Conservation (phyloP, 345 rosid species). For the Bruguiera sexangula region DNA sequence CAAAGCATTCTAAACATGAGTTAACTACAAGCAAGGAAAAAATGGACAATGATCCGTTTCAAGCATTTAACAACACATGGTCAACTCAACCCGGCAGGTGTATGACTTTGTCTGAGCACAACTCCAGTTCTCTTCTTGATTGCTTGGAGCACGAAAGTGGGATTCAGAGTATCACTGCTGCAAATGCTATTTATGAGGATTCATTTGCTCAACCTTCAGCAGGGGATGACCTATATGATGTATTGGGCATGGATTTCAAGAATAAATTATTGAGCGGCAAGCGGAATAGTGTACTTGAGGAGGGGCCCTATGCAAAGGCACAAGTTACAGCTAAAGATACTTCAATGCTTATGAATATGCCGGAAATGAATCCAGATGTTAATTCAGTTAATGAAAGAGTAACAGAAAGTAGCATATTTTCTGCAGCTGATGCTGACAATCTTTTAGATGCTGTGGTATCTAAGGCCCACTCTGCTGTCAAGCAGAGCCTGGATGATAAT, state of each 20-base stretch:
- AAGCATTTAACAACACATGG: slow-evolving; percentile 24
- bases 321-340: slow-evolving; percentile 37
- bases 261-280: slow-evolving; percentile 43
- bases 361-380: slow-evolving; percentile 36
- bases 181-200: slow-evolving; percentile 29
- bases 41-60: slow-evolving; percentile 28
- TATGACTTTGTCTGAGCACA: slow-evolving; percentile 22
- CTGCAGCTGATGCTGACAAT: slow-evolving; percentile 49
- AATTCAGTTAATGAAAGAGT: slow-evolving; percentile 37
- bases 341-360: slow-evolving; percentile 30
- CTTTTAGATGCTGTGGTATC: slow-evolving; percentile 95
- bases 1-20: slow-evolving; percentile 19
- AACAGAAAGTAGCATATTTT: slow-evolving; percentile 29
- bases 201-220: slow-evolving; percentile 34
- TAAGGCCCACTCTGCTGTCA: slow-evolving; percentile 44
- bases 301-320: slow-evolving; percentile 27
- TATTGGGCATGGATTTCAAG: slow-evolving; percentile 74
- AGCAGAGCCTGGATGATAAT: slow-evolving; percentile 71
- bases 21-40: slow-evolving; percentile 25
- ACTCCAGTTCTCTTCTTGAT: slow-evolving; percentile 18
- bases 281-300: slow-evolving; percentile 27
- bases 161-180: slow-evolving; percentile 20
- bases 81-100: slow-evolving; percentile 18
- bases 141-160: slow-evolving; percentile 28
- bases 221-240: slow-evolving; percentile 76